Percentiles rank a stretch among this genome's conserved stretches.
phyloP scores from a whole-genome alignment of 176 grass and related monocot species.

The Olyra latifolia region DNA sequence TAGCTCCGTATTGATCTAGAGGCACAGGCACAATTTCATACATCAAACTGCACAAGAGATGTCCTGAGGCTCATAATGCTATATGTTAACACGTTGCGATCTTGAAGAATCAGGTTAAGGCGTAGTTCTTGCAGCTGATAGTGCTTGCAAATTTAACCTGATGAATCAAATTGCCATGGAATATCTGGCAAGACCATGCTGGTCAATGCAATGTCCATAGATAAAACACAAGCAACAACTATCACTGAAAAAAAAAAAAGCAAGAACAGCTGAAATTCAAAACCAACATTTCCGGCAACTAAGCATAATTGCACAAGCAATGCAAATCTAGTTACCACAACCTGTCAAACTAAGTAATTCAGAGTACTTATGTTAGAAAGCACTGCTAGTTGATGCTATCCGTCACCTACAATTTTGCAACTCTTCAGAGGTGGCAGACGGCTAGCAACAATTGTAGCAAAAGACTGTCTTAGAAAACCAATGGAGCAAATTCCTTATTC shows the following conservation, averaged over 20 bases:
- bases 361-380: background rate
- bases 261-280: background rate
- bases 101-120: too few species aligned
- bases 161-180: background rate
- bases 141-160: background rate
- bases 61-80: background rate
- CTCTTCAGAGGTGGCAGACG: background rate
- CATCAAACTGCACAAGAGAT: background rate
- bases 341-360: background rate
- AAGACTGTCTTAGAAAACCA: background rate
- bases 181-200: background rate
- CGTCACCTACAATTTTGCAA: background rate
- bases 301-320: background rate
- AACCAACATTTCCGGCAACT: background rate
- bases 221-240: background rate
- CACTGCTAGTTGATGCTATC: background rate
- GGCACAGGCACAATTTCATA: background rate
- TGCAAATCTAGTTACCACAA: background rate
- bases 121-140: constrained; percentile 8
- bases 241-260: background rate
- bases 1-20: background rate
- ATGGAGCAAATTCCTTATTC: background rate
- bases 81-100: background rate
- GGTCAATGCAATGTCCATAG: background rate
- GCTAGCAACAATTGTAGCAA: background rate